phyloP scores from a whole-genome alignment of 352 stramenopile species.

The Globisporangium spiculum region DNA sequence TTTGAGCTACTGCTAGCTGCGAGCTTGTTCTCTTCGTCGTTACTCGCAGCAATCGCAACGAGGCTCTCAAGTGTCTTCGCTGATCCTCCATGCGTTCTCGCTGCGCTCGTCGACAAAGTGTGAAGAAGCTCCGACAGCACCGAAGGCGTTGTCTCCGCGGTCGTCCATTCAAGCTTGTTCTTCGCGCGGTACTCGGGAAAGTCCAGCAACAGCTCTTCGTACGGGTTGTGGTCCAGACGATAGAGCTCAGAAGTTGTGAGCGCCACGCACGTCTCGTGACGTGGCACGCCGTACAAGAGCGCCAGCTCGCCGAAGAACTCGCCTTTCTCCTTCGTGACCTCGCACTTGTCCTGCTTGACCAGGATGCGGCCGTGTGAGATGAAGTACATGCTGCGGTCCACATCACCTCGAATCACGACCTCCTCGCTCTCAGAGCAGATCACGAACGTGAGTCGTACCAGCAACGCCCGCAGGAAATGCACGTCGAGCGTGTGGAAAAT shows the following conservation, averaged over 20 bases:
- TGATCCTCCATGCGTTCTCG: not conserved
- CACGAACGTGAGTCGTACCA: constrained; percentile 57
- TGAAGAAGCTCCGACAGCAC: constrained; percentile 21
- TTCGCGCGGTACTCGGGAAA: constrained; percentile 64
- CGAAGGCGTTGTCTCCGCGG: constrained; percentile 19
- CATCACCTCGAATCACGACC: constrained; percentile 66
- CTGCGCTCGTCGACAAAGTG: constrained; percentile 12
- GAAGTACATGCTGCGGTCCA: constrained; percentile 81
- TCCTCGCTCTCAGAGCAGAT: constrained; percentile 65
- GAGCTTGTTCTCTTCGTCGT: not conserved
- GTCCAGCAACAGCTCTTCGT: constrained; percentile 57
- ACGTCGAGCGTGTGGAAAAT: constrained; percentile 54
- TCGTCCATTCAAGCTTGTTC: constrained; percentile 59
- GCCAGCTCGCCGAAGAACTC: constrained; percentile 79
- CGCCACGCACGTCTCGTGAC: constrained; percentile 61
- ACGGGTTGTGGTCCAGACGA: constrained; percentile 54
- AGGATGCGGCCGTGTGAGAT: constrained; percentile 58
- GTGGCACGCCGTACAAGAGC: constrained; percentile 59
- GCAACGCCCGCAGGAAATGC: constrained; percentile 55
- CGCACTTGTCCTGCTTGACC: constrained; percentile 48
- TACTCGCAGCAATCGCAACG: not conserved
- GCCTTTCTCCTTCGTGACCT: constrained; percentile 52
- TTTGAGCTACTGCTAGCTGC: constrained; percentile 9
- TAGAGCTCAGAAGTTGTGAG: constrained; percentile 62
- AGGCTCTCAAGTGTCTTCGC: not conserved